phyloP scores from a whole-genome alignment of 2,329 filamentous ascomycete species.

The Claviceps sp. region DNA sequence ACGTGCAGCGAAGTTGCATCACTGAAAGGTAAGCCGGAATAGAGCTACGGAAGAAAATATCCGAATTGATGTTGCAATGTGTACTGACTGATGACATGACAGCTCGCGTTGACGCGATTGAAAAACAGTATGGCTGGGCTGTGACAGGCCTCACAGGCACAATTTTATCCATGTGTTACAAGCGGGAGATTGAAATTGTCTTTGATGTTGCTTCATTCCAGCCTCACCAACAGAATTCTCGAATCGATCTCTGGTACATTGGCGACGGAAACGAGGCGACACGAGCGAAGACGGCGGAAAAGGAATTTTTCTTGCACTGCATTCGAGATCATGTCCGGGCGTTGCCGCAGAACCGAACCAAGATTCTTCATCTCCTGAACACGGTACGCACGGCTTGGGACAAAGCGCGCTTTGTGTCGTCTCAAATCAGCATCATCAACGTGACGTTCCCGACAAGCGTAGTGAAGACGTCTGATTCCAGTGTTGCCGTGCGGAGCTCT shows the following conservation, averaged over 20 bases:
- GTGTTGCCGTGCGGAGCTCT: constrained; percentile 45
- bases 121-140: constrained; percentile 56
- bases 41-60: too few species aligned
- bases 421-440: constrained; percentile 48
- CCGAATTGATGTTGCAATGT: too few species aligned
- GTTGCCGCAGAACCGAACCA: constrained; percentile 43
- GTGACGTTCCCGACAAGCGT: constrained; percentile 52
- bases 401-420: constrained; percentile 42
- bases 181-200: constrained; percentile 57
- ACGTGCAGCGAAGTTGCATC: constrained; percentile 65
- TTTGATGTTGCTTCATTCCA: constrained; percentile 55
- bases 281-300: constrained; percentile 46
- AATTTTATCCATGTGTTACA: constrained; percentile 60
- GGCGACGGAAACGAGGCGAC: constrained; percentile 42
- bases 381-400: constrained; percentile 54
- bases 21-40: constrained; percentile 53
- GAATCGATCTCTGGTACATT: constrained; percentile 59
- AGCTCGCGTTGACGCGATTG: constrained; percentile 54
- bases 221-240: constrained; percentile 29
- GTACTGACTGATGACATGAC: constrained; percentile 21
- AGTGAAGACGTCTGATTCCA: constrained; percentile 49
- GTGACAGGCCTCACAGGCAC: constrained; percentile 51
- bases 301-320: constrained; percentile 62
- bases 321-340: constrained; percentile 55
- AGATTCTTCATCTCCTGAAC: constrained; percentile 42